phyloP scores from a whole-genome alignment of 2,329 filamentous ascomycete species.

The Verticillium tricorpus region DNA sequence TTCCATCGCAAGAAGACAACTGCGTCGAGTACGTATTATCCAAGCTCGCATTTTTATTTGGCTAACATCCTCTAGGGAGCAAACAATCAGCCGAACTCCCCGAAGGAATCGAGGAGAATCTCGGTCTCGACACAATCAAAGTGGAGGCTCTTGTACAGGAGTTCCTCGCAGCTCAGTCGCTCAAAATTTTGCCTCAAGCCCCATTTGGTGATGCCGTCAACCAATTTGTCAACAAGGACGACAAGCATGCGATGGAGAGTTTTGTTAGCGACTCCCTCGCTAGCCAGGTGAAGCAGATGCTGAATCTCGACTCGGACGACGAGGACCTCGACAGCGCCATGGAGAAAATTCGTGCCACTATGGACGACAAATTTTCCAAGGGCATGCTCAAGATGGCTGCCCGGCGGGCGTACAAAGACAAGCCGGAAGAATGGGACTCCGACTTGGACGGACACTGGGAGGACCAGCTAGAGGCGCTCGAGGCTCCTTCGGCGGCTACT shows the following conservation, averaged over 20 bases:
- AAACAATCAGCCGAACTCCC: constrained; percentile 54
- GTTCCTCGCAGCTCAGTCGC: constrained; percentile 78
- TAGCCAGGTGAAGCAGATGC: constrained; percentile 65
- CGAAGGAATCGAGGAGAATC: constrained; percentile 58
- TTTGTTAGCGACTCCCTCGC: constrained; percentile 71
- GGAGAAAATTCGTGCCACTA: constrained; percentile 63
- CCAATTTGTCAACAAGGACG: constrained; percentile 91
- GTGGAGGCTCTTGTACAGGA: constrained; percentile 87
- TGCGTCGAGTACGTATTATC: constrained; percentile 31
- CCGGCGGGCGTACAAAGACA: constrained; percentile 62
- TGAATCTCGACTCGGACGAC: constrained; percentile 61
- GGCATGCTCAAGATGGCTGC: constrained; percentile 49
- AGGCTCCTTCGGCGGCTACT: constrained; percentile 30
- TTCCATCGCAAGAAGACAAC: constrained; percentile 85
- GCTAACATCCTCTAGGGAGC: constrained; percentile 23
- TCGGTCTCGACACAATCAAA: constrained; percentile 72
- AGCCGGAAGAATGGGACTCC: constrained; percentile 80
- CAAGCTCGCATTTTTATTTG: constrained; percentile 14
- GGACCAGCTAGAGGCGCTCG: constrained; percentile 65
- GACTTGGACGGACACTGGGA: constrained; percentile 85
- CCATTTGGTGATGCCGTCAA: constrained; percentile 89
- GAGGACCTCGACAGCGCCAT: constrained; percentile 70
- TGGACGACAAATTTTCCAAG: constrained; percentile 67
- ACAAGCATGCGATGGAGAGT: constrained; percentile 84
- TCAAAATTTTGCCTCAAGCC: constrained; percentile 90